Conservation (phyloP, 1,284 basidiomycete genomes). For the Pascua guehoae region DNA sequence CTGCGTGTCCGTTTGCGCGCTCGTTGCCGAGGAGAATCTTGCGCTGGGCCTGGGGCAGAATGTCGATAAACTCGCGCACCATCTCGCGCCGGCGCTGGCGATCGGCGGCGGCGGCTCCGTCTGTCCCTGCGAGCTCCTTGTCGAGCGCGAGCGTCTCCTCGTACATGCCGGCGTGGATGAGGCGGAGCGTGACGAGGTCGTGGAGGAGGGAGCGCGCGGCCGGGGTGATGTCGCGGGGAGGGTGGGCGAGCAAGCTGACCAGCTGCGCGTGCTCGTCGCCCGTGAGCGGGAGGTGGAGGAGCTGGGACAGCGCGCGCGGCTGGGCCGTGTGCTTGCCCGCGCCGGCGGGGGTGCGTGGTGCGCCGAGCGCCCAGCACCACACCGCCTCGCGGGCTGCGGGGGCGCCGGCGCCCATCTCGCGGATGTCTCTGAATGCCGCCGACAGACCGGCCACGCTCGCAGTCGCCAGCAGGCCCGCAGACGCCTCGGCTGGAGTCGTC, state of each 20-base stretch:
- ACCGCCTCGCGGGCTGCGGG: constrained; percentile 26
- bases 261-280: constrained; percentile 40
- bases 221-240: constrained; percentile 54
- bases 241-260: constrained; percentile 37
- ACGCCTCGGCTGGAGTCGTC: constrained; percentile 14
- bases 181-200: constrained; percentile 73
- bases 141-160: constrained; percentile 71
- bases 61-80: constrained; percentile 62
- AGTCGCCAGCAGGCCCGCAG: constrained; percentile 25
- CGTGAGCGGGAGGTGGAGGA: constrained; percentile 41
- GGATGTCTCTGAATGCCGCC: constrained; percentile 28
- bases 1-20: constrained; percentile 8
- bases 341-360: constrained; percentile 26
- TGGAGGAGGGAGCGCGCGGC: constrained; percentile 62
- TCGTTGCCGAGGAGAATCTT: constrained; percentile 22
- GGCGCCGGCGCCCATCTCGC: constrained; percentile 10
- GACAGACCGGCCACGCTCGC: constrained; percentile 24
- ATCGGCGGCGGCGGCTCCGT: constrained; percentile 35
- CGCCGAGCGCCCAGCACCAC: constrained; percentile 41
- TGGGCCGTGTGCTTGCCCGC: constrained; percentile 27
- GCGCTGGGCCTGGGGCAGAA: constrained; percentile 59
- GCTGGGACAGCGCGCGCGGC: constrained; percentile 28
- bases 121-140: constrained; percentile 52
- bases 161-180: constrained; percentile 70
- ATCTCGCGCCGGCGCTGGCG: constrained; percentile 58